Percentiles rank a stretch among this genome's conserved stretches.
Conservation (phyloP, 495 filamentous ascomycete species). For the Penicillium silybi region DNA sequence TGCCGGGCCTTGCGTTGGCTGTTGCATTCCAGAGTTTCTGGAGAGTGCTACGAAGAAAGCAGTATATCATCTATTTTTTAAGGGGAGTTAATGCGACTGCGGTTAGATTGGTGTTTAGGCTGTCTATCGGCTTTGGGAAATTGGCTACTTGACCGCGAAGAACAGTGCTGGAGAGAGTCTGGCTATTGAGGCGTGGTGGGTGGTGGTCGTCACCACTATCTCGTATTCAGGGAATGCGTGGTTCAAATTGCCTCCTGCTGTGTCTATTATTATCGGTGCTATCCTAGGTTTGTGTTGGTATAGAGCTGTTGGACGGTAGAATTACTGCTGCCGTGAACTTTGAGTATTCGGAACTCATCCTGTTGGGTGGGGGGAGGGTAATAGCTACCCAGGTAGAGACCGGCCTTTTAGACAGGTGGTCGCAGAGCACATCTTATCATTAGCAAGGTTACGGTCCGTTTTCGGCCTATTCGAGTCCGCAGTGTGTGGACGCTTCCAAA, state of each 20-base stretch:
- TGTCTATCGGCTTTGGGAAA: slow-evolving; percentile 79
- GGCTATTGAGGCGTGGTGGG: slow-evolving; percentile 70
- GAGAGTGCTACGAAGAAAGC: slow-evolving; percentile 51
- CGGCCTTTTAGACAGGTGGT: too few species aligned
- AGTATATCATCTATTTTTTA: slow-evolving; percentile 54
- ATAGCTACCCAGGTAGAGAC: too few species aligned
- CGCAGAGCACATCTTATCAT: too few species aligned
- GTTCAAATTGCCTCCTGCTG: slow-evolving; percentile 56
- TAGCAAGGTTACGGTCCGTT: too few species aligned
- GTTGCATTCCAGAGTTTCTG: slow-evolving; percentile 70
- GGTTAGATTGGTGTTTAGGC: slow-evolving; percentile 76
- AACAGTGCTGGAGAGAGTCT: slow-evolving; percentile 50
- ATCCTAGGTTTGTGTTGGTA: slow-evolving; percentile 63
- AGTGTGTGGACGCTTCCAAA: too few species aligned
- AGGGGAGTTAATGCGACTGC: slow-evolving; percentile 73
- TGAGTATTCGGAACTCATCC: too few species aligned
- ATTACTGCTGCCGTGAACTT: too few species aligned
- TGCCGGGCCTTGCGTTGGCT: slow-evolving; percentile 62
- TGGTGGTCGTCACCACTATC: slow-evolving; percentile 61
- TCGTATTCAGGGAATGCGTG: slow-evolving; percentile 61
- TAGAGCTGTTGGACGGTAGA: slow-evolving; percentile 43
- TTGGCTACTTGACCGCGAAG: slow-evolving; percentile 61
- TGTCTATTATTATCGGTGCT: slow-evolving; percentile 64
- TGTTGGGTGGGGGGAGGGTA: too few species aligned
- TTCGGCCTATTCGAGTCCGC: too few species aligned